These are phyloP conservation scores for Dryas drummondii DNA, from an alignment of 306 rosid species.

Conservation along the genomic window DNA sequence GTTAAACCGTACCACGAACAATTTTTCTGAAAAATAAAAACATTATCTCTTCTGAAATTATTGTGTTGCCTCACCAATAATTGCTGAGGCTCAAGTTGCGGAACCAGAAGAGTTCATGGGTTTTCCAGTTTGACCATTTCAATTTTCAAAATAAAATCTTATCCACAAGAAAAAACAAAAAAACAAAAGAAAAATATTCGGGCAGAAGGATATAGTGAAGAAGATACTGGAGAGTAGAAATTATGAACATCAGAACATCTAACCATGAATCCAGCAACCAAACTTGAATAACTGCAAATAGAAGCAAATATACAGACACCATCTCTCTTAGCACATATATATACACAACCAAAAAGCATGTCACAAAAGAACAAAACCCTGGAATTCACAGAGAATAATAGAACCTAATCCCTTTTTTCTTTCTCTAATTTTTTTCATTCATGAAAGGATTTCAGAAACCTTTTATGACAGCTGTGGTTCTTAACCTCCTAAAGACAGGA, in stretches of 20 bases:
- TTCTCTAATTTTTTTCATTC: constrained; percentile 1
- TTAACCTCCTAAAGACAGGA: constrained; percentile 32
- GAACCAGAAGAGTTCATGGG: no score
- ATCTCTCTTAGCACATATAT: constrained; percentile 34
- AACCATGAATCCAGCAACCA: background rate
- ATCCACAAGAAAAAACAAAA: no score
- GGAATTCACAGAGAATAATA: constrained; percentile 27
- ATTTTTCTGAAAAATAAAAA: no score
- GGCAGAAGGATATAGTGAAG: no score
- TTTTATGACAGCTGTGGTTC: constrained; percentile 35
- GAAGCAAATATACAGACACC: constrained; percentile 37
- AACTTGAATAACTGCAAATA: constrained; percentile 18
- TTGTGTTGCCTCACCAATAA: no score
- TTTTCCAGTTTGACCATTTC: no score
- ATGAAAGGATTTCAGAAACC: constrained; percentile 30
- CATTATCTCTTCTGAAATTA: no score
- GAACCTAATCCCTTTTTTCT: constrained; percentile 26
- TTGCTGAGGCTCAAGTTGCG: no score
- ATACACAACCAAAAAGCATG: constrained; percentile 27
- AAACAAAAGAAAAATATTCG: no score
- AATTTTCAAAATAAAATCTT: no score
- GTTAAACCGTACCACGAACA: no score
- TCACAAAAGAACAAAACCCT: constrained; percentile 30
- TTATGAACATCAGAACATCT: background rate
- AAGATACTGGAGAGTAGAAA: no score